Conservation (phyloP, 1,284 basidiomycete species). For the Austroboletus rostrupii region DNA sequence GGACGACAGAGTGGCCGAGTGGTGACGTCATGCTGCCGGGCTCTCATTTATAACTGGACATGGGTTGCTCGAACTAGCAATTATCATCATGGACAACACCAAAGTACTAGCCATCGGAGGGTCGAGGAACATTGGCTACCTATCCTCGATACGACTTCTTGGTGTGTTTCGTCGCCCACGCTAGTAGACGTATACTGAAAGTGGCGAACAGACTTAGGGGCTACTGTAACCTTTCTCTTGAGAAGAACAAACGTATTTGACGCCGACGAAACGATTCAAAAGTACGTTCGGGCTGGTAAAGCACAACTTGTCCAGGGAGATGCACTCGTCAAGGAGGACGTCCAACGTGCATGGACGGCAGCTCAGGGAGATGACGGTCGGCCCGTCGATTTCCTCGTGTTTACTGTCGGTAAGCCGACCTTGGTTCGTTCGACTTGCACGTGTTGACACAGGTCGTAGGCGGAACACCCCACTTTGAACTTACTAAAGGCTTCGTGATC, state of each 20-base stretch:
- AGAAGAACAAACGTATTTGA: constrained; percentile 42
- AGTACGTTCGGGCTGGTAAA: constrained; percentile 38
- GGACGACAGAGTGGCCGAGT: too few relatives aligned
- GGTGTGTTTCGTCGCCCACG: constrained; percentile 28
- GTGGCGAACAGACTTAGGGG: constrained; percentile 37
- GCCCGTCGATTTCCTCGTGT: constrained; percentile 24
- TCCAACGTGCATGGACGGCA: constrained; percentile 41
- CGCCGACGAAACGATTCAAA: constrained; percentile 39
- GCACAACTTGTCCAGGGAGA: constrained; percentile 46
- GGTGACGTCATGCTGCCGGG: too few relatives aligned
- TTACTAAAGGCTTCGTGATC: constrained; percentile 23
- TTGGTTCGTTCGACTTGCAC: not conserved
- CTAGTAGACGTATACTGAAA: not conserved
- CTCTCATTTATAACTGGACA: too few relatives aligned
- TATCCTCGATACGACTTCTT: constrained; percentile 46
- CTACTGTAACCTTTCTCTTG: constrained; percentile 49
- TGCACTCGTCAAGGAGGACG: constrained; percentile 41
- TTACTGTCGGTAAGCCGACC: constrained; percentile 23
- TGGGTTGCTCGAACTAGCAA: not conserved
- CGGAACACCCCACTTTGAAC: constrained; percentile 14
- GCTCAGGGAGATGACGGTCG: constrained; percentile 16
- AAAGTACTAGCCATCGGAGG: constrained; percentile 52
- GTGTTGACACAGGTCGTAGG: constrained; percentile 8
- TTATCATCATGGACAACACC: constrained; percentile 20
- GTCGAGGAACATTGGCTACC: constrained; percentile 64